phyloP scores from a whole-genome alignment of 345 rosid species.

The Erysimum cheiranthoides region DNA sequence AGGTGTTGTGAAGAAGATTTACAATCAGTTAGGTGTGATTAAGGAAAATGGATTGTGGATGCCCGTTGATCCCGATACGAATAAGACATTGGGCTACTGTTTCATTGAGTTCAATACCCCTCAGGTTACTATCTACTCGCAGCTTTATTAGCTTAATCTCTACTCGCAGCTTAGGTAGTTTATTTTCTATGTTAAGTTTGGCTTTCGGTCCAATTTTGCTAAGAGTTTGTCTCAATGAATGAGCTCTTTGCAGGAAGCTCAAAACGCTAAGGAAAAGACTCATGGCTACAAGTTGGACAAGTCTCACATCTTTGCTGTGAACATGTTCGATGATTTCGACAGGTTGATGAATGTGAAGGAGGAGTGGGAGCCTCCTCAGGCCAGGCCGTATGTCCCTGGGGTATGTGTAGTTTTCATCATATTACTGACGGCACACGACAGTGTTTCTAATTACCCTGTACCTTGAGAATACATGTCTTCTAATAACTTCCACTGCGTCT shows the following conservation, averaged over 20 bases:
- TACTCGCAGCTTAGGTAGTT: background rate
- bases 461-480: background rate
- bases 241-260: background rate
- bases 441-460: background rate
- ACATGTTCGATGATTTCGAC: conserved; percentile 9
- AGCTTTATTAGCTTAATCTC: too few relatives aligned
- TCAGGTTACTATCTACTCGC: too few relatives aligned
- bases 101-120: too few relatives aligned
- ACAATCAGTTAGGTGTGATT: too few relatives aligned
- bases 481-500: background rate
- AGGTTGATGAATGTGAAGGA: conserved; percentile 63
- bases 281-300: too few relatives aligned
- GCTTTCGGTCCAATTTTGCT: too few relatives aligned
- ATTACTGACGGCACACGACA: background rate
- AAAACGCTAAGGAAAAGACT: background rate
- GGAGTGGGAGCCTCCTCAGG: conserved; percentile 81
- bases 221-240: background rate
- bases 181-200: too few relatives aligned
- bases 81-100: too few relatives aligned
- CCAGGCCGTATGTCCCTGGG: conserved; percentile 74
- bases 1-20: too few relatives aligned
- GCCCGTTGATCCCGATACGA: too few relatives aligned
- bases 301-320: too few relatives aligned
- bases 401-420: conserved; percentile 44
- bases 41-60: too few relatives aligned